A percentile compares a stretch with the other conserved stretches of the same genome.
Conservation (phyloP, 108 stramenopile genomes). For the Nitzschia palea region DNA sequence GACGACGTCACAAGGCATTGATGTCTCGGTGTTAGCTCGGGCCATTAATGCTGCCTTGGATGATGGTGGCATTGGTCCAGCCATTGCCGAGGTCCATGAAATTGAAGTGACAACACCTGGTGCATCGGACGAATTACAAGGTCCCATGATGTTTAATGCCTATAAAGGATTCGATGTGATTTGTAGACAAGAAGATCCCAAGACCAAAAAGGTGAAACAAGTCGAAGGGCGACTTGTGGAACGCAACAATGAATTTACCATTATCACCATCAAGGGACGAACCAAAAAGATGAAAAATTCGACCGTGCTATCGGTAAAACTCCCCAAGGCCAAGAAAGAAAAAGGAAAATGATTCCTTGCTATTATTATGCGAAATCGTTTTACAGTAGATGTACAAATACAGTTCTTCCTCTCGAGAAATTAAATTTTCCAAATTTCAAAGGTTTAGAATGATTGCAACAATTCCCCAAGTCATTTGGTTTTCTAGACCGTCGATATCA, state of each 20-base stretch:
- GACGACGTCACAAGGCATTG: conserved; percentile 15
- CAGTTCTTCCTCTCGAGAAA: too few species aligned
- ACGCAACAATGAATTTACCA: conserved; percentile 53
- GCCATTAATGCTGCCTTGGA: conserved; percentile 64
- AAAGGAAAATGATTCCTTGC: conserved; percentile 57
- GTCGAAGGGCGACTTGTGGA: conserved; percentile 65
- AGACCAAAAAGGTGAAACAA: conserved; percentile 45
- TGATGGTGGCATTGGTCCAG: conserved; percentile 24
- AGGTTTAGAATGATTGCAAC: too few species aligned
- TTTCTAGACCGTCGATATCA: too few species aligned
- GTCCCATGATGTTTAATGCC: conserved; percentile 59
- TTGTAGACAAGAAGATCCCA: conserved; percentile 49
- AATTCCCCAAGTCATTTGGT: too few species aligned
- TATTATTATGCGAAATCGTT: too few species aligned
- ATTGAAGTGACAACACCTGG: conserved; percentile 85
- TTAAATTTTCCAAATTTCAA: too few species aligned
- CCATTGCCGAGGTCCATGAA: conserved; percentile 56
- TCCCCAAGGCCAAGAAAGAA: conserved; percentile 79
- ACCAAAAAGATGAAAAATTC: conserved; percentile 71
- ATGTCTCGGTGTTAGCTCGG: conserved; percentile 50
- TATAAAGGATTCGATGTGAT: conserved; percentile 83
- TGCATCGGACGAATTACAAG: conserved; percentile 41
- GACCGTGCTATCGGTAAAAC: conserved; percentile 41
- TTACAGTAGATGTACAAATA: too few species aligned
- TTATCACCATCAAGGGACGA: conserved; percentile 73